phyloP scores from a whole-genome alignment of 2,329 filamentous ascomycete genomes.

The Neonectria coccinea region DNA sequence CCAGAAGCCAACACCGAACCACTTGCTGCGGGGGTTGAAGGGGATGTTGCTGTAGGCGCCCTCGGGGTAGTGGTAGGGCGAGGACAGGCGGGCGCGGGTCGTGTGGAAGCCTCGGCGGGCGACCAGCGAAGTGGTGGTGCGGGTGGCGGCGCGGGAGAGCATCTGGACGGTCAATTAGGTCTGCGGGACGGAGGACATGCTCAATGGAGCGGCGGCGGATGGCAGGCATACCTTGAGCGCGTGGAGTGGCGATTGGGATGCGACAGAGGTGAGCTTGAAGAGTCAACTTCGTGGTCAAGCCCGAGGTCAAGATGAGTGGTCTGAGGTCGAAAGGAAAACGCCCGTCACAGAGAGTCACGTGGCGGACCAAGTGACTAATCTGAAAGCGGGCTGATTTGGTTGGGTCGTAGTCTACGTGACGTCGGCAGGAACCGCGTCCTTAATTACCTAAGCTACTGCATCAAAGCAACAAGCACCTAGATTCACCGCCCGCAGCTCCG shows the following conservation, averaged over 20 bases:
- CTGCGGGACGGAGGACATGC: constrained; percentile 5
- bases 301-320: constrained; percentile 48
- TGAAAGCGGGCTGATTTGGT: constrained; percentile 28
- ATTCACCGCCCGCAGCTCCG: constrained; percentile 39
- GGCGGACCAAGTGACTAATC: constrained; percentile 35
- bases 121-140: constrained; percentile 75
- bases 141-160: constrained; percentile 78
- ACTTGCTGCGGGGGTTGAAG: constrained; percentile 93
- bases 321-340: constrained; percentile 49
- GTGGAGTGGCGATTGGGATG: constrained; percentile 44
- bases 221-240: constrained; percentile 43
- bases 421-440: constrained; percentile 38
- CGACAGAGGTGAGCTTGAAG: constrained; percentile 40
- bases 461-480: neutral
- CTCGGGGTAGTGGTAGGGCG: constrained; percentile 98
- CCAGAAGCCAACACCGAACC: constrained; percentile 88
- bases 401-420: constrained; percentile 36
- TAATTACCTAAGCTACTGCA: neutral
- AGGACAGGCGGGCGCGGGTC: constrained; percentile 85
- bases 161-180: constrained; percentile 74
- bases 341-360: constrained; percentile 41
- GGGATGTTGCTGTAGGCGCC: constrained; percentile 94
- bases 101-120: constrained; percentile 95
- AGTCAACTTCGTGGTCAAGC: constrained; percentile 43
- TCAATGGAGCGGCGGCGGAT: constrained; percentile 22